Base-by-base conservation (phyloP, 345 rosid species). In the Hypericum perforatum region DNA sequence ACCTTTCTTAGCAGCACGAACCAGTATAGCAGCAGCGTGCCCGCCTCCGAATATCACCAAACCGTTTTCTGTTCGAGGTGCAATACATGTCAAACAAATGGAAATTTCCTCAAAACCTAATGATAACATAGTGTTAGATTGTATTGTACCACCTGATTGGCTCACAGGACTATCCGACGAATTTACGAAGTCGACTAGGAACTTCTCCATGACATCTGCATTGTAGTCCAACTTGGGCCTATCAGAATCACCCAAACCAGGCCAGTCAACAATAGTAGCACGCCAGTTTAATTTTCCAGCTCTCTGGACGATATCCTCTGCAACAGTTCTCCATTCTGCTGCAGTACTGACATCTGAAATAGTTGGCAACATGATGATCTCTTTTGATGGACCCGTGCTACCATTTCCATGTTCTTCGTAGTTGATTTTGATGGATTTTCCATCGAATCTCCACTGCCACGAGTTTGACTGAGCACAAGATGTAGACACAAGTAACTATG, bases 261-360 rank as follows among this genome's bases (percentile, higher is more conserved):
- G 97, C 97, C 97, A 90, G 64, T 90, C 97, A 53, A 86, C 82
- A 66, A 90, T 78, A 9, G 82, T 82, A 15, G 94, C 85, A 32
- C 82, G 82, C 91, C 84, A 86, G 52, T 79, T 82, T 58, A 70
- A 49, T 49, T 64, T 62, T 22, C 80, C 72, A 41, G 11, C 74
- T 52, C 76, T 78, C 57, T 75, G 73, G 52, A 82, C 86, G 43
- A 91, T 81, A 74, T 80, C 75, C 59, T 56, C 63, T 49, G 98
- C 98, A 29, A 84, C 98, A 38, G 72, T 71, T 78, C 95, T 86
- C 98, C 96, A 91, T 60, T 91, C 95, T 72, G 82, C 92, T 37
- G 82, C 95, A 3, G 95, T 91, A 65, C 95, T 91, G 53, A 86
- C 98, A 82, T 91, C 96, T 8, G 98, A 91, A 68, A 91, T 84